phyloP scores from a whole-genome alignment of 2,329 filamentous ascomycete genomes.

The Diaporthe nobilis region DNA sequence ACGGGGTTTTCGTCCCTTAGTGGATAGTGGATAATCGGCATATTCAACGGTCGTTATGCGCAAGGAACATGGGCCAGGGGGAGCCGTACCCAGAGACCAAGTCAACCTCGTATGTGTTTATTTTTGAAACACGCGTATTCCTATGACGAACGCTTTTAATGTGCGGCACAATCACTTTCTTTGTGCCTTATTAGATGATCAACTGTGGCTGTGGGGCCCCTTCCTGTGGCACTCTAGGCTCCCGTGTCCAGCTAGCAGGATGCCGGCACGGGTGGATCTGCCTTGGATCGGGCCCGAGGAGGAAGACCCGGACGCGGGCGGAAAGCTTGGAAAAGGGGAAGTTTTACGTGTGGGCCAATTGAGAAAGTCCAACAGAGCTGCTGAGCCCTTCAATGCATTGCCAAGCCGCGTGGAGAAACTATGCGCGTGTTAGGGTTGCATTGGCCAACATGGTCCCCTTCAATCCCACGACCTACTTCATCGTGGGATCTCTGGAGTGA shows the following conservation, averaged over 20 bases:
- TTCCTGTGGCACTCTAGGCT: neutral
- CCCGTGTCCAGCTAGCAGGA: neutral
- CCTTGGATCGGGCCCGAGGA: neutral
- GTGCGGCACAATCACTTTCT: neutral
- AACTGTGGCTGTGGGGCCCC: neutral
- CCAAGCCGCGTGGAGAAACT: neutral
- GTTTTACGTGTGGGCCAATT: neutral
- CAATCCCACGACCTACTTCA: neutral
- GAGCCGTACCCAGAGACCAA: neutral
- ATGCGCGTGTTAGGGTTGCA: constrained; percentile 13
- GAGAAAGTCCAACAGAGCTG: neutral
- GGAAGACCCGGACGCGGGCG: neutral
- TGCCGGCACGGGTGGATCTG: neutral
- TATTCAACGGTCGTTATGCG: neutral
- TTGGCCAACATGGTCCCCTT: neutral
- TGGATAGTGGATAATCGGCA: neutral
- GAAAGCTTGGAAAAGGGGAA: constrained; percentile 28
- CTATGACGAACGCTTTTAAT: neutral
- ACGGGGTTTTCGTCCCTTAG: neutral
- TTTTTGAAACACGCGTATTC: constrained; percentile 20
- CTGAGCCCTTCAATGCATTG: neutral
- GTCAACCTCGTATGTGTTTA: neutral
- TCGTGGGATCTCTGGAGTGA: constrained; percentile 22
- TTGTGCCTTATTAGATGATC: neutral
- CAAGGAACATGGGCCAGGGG: constrained; percentile 18